Evolutionary conservation across 169 alveolate genomes (phyloP).

Genomic region (Eimeria sp.): DNA sequence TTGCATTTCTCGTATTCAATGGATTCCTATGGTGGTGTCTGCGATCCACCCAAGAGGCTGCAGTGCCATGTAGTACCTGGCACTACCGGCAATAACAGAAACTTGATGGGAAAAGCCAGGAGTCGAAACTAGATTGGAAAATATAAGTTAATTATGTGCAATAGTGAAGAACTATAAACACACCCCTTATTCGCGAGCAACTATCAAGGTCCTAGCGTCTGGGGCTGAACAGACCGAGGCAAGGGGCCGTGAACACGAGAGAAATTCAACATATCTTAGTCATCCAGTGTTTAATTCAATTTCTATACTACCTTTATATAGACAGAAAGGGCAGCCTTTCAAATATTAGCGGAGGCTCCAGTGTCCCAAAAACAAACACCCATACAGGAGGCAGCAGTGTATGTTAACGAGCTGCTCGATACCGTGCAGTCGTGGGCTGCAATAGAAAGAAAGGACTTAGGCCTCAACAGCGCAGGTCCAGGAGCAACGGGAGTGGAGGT

Average conservation of each 20-base stretch:
- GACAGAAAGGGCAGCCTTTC: neutral
- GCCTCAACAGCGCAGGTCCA: too few relatives aligned
- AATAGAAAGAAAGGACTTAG: too few relatives aligned
- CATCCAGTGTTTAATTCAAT: neutral
- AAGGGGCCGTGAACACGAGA: neutral
- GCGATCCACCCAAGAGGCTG: neutral
- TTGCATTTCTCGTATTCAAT: neutral
- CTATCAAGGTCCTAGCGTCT: neutral
- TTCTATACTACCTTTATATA: neutral
- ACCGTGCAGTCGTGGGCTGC: too few relatives aligned
- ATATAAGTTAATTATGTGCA: neutral
- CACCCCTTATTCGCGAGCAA: neutral
- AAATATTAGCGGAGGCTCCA: neutral
- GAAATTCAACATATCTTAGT: neutral
- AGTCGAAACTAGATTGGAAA: neutral
- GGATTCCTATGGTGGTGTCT: neutral
- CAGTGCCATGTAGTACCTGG: neutral
- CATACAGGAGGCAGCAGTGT: too few relatives aligned
- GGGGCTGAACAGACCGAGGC: conserved; percentile 22
- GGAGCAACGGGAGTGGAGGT: too few relatives aligned
- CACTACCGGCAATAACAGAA: neutral
- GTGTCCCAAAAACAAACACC: too few relatives aligned
- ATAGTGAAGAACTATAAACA: neutral
- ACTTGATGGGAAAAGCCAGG: neutral
- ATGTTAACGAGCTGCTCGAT: too few relatives aligned